Base-by-base conservation (phyloP, 345 rosid species). In the Hibiscus trionum region DNA sequence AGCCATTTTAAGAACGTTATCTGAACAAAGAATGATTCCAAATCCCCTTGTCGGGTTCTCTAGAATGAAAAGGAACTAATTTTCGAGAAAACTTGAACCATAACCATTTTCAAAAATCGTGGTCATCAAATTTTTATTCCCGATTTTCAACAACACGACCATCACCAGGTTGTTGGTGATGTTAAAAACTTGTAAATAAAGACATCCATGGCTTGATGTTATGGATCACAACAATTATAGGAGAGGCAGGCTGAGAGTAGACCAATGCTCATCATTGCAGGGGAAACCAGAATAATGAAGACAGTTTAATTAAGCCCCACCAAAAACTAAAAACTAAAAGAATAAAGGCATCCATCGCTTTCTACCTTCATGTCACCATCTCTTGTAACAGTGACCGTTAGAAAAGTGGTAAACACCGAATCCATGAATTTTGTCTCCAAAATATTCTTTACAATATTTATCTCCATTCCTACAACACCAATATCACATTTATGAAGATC, bases 221-320 rank as follows among this genome's bases (percentile, higher is more conserved):
- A 60, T 55, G 29, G 61, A 57, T 73, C 57, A 59, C 53, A 47
- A 14, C 7, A 24, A 24, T 46, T 55, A 24, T 10, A 3, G 31
- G 66, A 52, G 64, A 69, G 72, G 59, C 12, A n/a, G n/a, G n/a
- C n/a, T n/a, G n/a, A n/a, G n/a, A n/a, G n/a, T n/a, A n/a, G n/a
- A n/a, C n/a, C n/a, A n/a, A n/a, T n/a, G n/a, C n/a, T n/a, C n/a
- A n/a, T n/a, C n/a, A n/a, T n/a, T n/a, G n/a, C n/a, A n/a, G n/a
- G n/a, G n/a, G n/a, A n/a, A 73, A 74, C 16, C 81, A 72, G 24
- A 70, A 71, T 61, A 44, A 71, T 69, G 37, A 55, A 59, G 33
- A 42, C 27, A 59, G 76, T 59, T 49, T 42, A 44, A 71, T 15
- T 44, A 64, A 76, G 68, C 73, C 74, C 66, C 79, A 76, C 80